Base-by-base conservation (phyloP, 441 rosid species). In the Erodium chrysanthum region DNA sequence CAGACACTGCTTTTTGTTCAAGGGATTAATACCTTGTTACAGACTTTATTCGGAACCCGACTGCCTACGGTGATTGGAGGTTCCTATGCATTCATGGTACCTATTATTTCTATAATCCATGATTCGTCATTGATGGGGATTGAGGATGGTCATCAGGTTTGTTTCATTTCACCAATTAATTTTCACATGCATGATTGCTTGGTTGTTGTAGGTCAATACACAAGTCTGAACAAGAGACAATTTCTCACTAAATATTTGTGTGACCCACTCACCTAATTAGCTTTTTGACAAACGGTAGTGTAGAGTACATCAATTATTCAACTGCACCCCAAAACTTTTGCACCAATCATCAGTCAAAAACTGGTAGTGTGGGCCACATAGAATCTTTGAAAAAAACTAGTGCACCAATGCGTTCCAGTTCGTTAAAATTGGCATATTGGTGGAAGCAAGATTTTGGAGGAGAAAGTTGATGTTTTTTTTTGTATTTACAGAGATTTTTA, bases 11-110 rank as follows among this genome's bases (percentile, higher is more conserved):
- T 95, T 35, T 95, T 95, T 73, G 89, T 95, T 40, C 86, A 92
- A 84, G 99, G 99, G 66, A 78, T 90, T 40, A 95, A 95, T 73
- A 92, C 99, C 21, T 92, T 95, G 59, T 80, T 92, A 11, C 99
- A 95, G 68, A 90, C 97, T 7, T 71, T 95, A 70, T 95, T 92
- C 72, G 99, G 99, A 66, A 90, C 97, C 15, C 83, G 99, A 33
- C 83, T 94, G 20, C 99, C 99, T 0, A 86, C 97, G 22, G 97
- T 95, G 58, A 85, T 95, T 22, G 99, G 99, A 35, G 98, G 99
- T 31, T 95, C 99, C 63, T 95, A 92, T 62, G 97, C 99, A 0
- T 90, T 85, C 81, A 92, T 95, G 96, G 95, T 95, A 72, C 99
- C 99, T 1, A 87, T 92, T 62, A 81, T 92, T 33, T 95, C 99